Percentiles rank a stretch among this genome's conserved stretches.
Evolutionary conservation across 2,329 filamentous ascomycete genomes (phyloP).

Genomic region (Cryphonectria japonica): DNA sequence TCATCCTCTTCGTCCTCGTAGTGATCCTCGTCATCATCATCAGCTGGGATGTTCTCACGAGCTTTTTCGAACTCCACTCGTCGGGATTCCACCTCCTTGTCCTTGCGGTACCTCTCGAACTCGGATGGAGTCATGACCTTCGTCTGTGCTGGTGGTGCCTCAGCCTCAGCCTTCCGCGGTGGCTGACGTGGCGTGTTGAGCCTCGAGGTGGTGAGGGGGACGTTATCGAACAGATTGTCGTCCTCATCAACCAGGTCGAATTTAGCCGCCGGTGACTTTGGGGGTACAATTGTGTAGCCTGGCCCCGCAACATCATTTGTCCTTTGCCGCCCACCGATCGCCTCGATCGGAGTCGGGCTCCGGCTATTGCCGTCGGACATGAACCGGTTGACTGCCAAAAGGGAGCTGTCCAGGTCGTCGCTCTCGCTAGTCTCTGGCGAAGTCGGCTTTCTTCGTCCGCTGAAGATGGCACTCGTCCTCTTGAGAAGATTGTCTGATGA

Average conservation of each 20-base stretch:
- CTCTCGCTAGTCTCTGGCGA: conserved; percentile 36
- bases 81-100: conserved; percentile 61
- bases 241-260: conserved; percentile 46
- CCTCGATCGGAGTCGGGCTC: conserved; percentile 33
- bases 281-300: conserved; percentile 37
- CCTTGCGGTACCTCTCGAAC: conserved; percentile 79
- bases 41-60: conserved; percentile 51
- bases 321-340: conserved; percentile 39
- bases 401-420: conserved; percentile 57
- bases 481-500: conserved; percentile 40
- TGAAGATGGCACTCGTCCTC: conserved; percentile 37
- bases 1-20: conserved; percentile 81
- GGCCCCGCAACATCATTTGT: conserved; percentile 43
- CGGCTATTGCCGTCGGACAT: conserved; percentile 38
- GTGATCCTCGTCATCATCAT: conserved; percentile 65
- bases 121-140: conserved; percentile 91
- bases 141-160: conserved; percentile 48
- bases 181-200: conserved; percentile 41
- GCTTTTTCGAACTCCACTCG: conserved; percentile 46
- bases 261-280: conserved; percentile 39
- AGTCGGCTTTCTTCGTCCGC: conserved; percentile 34
- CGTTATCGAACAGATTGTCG: conserved; percentile 59
- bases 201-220: conserved; percentile 41
- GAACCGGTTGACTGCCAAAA: conserved; percentile 54
- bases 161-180: conserved; percentile 32